Percentiles rank a stretch among this genome's conserved stretches.
These are phyloP conservation scores for Wickerhamomyces mucosus DNA, from an alignment of 805 yeast species.

Conservation along the genomic window DNA sequence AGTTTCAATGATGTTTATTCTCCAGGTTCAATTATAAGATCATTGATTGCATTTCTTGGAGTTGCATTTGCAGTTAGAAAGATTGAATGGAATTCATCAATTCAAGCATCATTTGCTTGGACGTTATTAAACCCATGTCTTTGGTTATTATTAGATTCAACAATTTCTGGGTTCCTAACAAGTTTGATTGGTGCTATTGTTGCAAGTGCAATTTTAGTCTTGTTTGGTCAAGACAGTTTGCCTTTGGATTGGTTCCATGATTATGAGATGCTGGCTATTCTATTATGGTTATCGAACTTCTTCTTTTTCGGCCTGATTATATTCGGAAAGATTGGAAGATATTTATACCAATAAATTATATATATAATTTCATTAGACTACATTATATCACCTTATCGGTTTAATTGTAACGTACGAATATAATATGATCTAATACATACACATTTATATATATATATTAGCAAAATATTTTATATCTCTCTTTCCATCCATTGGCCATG, in stretches of 20 bases:
- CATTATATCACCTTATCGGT: no score
- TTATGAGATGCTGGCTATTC: slow-evolving; percentile 29
- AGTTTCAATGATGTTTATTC: slow-evolving; percentile 5
- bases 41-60: slow-evolving; percentile 57
- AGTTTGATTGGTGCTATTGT: slow-evolving; percentile 21
- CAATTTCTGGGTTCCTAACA: slow-evolving; percentile 40
- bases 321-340: slow-evolving; percentile 63
- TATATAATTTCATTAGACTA: no score
- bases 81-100: slow-evolving; percentile 56
- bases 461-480: no score
- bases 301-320: slow-evolving; percentile 56
- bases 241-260: slow-evolving; percentile 48
- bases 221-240: slow-evolving; percentile 29
- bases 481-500: no score
- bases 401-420: no score
- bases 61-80: slow-evolving; percentile 61
- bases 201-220: slow-evolving; percentile 11
- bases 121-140: slow-evolving; percentile 51
- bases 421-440: no score
- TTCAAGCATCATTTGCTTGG: slow-evolving; percentile 61
- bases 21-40: slow-evolving; percentile 22
- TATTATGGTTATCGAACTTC: slow-evolving; percentile 52
- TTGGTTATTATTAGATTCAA: slow-evolving; percentile 59
- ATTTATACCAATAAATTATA: slow-evolving; percentile 22
- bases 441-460: no score